phyloP scores from a whole-genome alignment of 306 rosid species.

The Abrus pulchellus region DNA sequence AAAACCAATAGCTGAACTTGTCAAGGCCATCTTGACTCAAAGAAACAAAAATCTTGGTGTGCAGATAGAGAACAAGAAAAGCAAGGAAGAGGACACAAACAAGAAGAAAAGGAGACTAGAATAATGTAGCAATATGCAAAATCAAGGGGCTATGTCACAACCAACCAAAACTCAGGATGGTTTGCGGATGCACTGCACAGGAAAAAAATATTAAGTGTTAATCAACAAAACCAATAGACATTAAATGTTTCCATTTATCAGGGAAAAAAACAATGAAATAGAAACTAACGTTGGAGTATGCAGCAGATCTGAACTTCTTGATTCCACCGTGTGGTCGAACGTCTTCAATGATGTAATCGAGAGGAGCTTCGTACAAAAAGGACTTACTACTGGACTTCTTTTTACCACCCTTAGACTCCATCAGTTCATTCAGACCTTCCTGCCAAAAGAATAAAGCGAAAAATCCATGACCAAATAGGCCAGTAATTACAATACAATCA shows the following conservation, averaged over 20 bases:
- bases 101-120: constrained; percentile 4
- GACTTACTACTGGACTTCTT: constrained; percentile 89
- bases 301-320: constrained; percentile 98
- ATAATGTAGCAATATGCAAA: constrained; percentile 7
- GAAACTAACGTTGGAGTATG: constrained; percentile 91
- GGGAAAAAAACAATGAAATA: not conserved
- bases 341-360: constrained; percentile 97
- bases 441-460: constrained; percentile 40
- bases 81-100: constrained; percentile 2
- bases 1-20: constrained; percentile 84
- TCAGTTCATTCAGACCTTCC: constrained; percentile 80
- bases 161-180: constrained; percentile 75
- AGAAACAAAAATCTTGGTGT: constrained; percentile 10
- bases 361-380: constrained; percentile 91
- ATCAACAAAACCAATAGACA: not conserved
- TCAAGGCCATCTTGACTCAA: constrained; percentile 66
- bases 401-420: constrained; percentile 94
- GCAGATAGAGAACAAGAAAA: constrained; percentile 33
- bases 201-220: not conserved
- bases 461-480: not conserved
- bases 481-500: not conserved
- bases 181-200: constrained; percentile 87
- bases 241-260: constrained; percentile 18
- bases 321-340: constrained; percentile 96
- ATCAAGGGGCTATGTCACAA: constrained; percentile 54